Conservation (phyloP, 805 yeast genomes). For the Suhomyces sp. region DNA sequence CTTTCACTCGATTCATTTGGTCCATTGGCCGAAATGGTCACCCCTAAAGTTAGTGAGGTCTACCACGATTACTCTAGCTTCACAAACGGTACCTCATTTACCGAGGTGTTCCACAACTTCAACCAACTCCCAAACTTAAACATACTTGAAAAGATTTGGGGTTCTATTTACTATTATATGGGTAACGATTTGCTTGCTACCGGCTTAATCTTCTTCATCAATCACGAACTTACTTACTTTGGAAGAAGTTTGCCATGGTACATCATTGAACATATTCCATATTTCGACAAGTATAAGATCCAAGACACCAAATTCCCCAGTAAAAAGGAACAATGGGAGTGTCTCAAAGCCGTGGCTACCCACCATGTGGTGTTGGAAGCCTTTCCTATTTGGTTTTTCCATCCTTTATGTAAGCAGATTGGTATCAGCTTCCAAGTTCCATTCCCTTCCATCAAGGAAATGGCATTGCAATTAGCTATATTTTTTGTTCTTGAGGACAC, state of each 20-base stretch:
- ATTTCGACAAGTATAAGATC: slow-evolving; percentile 81
- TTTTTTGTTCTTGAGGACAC: slow-evolving; percentile 88
- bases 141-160: slow-evolving; percentile 75
- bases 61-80: slow-evolving; percentile 26
- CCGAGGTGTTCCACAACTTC: slow-evolving; percentile 23
- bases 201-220: slow-evolving; percentile 74
- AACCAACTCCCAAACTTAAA: slow-evolving; percentile 33
- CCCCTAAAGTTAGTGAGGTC: slow-evolving; percentile 17
- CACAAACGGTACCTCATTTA: slow-evolving; percentile 22
- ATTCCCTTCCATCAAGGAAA: slow-evolving; percentile 65
- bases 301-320: slow-evolving; percentile 84
- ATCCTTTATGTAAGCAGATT: slow-evolving; percentile 79
- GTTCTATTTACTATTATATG: slow-evolving; percentile 80
- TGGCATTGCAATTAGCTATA: slow-evolving; percentile 62
- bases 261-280: slow-evolving; percentile 80
- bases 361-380: slow-evolving; percentile 94
- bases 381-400: slow-evolving; percentile 95
- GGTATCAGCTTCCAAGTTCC: slow-evolving; percentile 82
- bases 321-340: slow-evolving; percentile 85
- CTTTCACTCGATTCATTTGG: background rate
- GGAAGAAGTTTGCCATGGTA: slow-evolving; percentile 93
- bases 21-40: background rate
- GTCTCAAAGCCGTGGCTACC: slow-evolving; percentile 76
- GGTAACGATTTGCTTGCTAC: slow-evolving; percentile 89
- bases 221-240: slow-evolving; percentile 89